Evolutionary conservation across 2,329 filamentous ascomycete species (phyloP).

Genomic region (Ilyonectria sp.): DNA sequence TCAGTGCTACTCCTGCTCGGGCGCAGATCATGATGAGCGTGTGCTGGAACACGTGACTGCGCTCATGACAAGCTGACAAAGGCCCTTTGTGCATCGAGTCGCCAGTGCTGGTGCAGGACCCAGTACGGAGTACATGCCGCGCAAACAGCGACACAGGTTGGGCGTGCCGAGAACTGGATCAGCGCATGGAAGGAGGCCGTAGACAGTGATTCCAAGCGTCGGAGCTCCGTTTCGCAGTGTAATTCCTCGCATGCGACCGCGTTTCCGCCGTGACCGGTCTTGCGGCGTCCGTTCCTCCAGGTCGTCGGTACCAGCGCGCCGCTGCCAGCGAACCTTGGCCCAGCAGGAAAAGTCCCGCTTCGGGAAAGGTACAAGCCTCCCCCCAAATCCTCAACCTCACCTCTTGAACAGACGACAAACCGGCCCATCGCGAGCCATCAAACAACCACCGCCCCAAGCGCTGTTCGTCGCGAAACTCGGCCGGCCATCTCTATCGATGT

Average conservation of each 20-base stretch:
- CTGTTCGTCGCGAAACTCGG: conserved; percentile 55
- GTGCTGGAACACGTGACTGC: conserved; percentile 20
- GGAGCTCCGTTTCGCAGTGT: background rate
- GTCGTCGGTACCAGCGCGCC: conserved; percentile 39
- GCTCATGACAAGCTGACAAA: conserved; percentile 33
- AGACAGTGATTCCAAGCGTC: conserved; percentile 9
- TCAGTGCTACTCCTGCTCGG: background rate
- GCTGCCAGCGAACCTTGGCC: conserved; percentile 42
- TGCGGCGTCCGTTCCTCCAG: conserved; percentile 35
- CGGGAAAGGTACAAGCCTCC: conserved; percentile 56
- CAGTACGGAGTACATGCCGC: conserved; percentile 43
- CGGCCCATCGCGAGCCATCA: conserved; percentile 66
- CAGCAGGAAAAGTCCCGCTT: conserved; percentile 57
- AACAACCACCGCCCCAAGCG: conserved; percentile 61
- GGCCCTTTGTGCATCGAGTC: conserved; percentile 36
- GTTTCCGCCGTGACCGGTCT: conserved; percentile 12
- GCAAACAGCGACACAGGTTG: conserved; percentile 30
- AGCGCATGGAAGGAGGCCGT: conserved; percentile 14
- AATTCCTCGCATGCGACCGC: conserved; percentile 13
- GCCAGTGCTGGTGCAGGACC: conserved; percentile 35
- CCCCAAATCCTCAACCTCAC: conserved; percentile 70
- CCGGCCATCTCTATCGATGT: conserved; percentile 67
- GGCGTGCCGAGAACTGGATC: conserved; percentile 17
- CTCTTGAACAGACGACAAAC: conserved; percentile 68
- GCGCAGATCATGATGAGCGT: background rate